Evolutionary conservation across 805 yeast genomes (phyloP).

Genomic region (Ogataea philodendri): DNA sequence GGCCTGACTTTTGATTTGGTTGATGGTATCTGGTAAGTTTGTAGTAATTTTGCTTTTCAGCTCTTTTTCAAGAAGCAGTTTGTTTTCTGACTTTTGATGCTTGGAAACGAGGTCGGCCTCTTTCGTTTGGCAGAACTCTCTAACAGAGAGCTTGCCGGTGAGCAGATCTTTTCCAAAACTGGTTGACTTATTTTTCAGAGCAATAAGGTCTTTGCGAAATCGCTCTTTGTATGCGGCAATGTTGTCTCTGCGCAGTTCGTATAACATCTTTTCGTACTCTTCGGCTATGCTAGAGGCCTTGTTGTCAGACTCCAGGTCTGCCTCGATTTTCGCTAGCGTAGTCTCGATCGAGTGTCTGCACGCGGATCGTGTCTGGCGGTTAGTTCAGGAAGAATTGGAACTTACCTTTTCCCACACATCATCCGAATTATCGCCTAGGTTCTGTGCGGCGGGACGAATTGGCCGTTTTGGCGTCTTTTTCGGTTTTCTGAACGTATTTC

Average conservation of each 20-base stretch:
- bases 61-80: constrained; percentile 31
- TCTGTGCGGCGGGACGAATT: constrained; percentile 3
- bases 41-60: constrained; percentile 29
- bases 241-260: constrained; percentile 14
- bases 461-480: constrained; percentile 10
- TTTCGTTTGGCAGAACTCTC: constrained; percentile 24
- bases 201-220: constrained; percentile 34
- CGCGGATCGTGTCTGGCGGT: constrained; percentile 25
- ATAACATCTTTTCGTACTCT: constrained; percentile 29
- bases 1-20: constrained; percentile 27
- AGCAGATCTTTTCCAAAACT: constrained; percentile 25
- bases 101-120: constrained; percentile 28
- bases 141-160: constrained; percentile 18
- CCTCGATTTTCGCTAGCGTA: constrained; percentile 14
- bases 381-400: constrained; percentile 1
- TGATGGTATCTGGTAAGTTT: constrained; percentile 29
- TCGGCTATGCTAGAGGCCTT: constrained; percentile 12
- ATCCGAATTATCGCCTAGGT: constrained; percentile 25
- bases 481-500: constrained; percentile 1
- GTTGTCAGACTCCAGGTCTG: constrained; percentile 1
- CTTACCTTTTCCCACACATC: constrained; percentile 27
- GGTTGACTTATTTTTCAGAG: constrained; percentile 29
- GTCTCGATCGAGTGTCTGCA: constrained; percentile 22
- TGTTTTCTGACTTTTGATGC: constrained; percentile 29
- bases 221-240: constrained; percentile 26